Percentiles rank a stretch among this genome's conserved stretches.
Evolutionary conservation across 2,329 filamentous ascomycete species (phyloP).

Genomic region (Juglanconis oblonga): DNA sequence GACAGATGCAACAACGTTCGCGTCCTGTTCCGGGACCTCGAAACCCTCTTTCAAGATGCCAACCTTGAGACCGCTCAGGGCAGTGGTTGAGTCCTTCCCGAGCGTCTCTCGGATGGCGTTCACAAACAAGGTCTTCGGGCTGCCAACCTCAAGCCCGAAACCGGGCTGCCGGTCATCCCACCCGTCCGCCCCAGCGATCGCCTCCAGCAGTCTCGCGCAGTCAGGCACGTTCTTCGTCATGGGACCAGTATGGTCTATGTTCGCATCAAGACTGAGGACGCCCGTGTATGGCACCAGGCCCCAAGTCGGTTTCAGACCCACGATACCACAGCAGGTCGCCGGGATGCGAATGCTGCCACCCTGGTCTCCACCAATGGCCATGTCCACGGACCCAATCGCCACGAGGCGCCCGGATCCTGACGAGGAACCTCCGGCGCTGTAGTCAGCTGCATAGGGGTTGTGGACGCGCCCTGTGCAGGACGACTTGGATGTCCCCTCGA

Average conservation of each 20-base stretch:
- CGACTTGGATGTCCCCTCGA: constrained; percentile 26
- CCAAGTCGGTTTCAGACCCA: constrained; percentile 37
- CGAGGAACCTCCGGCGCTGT: constrained; percentile 29
- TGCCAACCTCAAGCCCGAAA: constrained; percentile 12
- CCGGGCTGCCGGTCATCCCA: constrained; percentile 32
- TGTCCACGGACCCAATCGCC: constrained; percentile 20
- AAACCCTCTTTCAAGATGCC: constrained; percentile 46
- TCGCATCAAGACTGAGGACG: constrained; percentile 34
- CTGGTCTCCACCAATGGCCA: constrained; percentile 24
- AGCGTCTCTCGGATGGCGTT: constrained; percentile 5
- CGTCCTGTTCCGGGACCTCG: constrained; percentile 33
- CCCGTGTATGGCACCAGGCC: constrained; percentile 44
- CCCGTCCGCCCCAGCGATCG: constrained; percentile 42
- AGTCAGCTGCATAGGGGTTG: constrained; percentile 24
- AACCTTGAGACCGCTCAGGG: constrained; percentile 31
- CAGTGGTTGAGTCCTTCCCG: background rate
- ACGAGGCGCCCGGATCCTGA: constrained; percentile 31
- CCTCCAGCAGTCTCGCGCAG: constrained; percentile 34
- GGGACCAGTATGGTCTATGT: constrained; percentile 44
- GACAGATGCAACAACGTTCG: constrained; percentile 38
- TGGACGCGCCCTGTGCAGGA: constrained; percentile 29
- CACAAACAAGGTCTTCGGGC: constrained; percentile 11
- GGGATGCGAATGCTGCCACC: constrained; percentile 31
- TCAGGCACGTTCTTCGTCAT: constrained; percentile 39
- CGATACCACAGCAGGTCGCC: constrained; percentile 29